Evolutionary conservation across 805 yeast genomes (phyloP).

Genomic region (Spathaspora passalidarum): DNA sequence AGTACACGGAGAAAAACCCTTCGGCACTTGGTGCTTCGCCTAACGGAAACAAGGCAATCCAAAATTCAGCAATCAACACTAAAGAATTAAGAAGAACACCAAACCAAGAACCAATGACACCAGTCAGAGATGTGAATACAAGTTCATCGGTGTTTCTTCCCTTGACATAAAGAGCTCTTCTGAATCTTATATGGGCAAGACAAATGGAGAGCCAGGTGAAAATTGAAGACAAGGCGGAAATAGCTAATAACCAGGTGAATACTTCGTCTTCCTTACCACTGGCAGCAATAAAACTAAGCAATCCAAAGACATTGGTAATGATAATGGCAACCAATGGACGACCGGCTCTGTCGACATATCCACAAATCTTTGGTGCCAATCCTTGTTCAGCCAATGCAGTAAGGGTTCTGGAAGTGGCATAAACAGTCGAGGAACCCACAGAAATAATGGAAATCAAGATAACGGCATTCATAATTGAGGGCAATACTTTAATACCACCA

Average conservation of each 20-base stretch:
- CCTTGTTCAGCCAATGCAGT: conserved; percentile 67
- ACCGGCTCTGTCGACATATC: conserved; percentile 73
- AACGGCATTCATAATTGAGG: conserved; percentile 69
- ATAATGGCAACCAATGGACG: conserved; percentile 71
- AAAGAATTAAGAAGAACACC: conserved; percentile 30
- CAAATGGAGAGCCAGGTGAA: conserved; percentile 42
- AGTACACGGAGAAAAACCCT: conserved; percentile 33
- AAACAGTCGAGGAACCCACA: conserved; percentile 72
- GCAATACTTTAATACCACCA: conserved; percentile 65
- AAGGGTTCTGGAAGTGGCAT: conserved; percentile 66
- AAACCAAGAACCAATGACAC: conserved; percentile 33
- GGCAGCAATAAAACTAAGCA: conserved; percentile 53
- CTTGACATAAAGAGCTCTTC: conserved; percentile 32
- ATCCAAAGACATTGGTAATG: conserved; percentile 52
- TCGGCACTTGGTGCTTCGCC: conserved; percentile 34
- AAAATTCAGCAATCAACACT: conserved; percentile 41
- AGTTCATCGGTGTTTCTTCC: conserved; percentile 36
- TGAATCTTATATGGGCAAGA: conserved; percentile 37
- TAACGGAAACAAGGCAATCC: conserved; percentile 40
- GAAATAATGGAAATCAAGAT: conserved; percentile 66
- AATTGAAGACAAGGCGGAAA: conserved; percentile 40
- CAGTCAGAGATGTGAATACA: conserved; percentile 35
- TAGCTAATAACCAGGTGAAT: conserved; percentile 39
- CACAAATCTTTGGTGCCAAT: conserved; percentile 56
- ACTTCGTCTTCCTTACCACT: conserved; percentile 38